These are phyloP conservation scores for Nitzschia sp. DNA, from an alignment of 108 stramenopile species.

Conservation along the genomic window DNA sequence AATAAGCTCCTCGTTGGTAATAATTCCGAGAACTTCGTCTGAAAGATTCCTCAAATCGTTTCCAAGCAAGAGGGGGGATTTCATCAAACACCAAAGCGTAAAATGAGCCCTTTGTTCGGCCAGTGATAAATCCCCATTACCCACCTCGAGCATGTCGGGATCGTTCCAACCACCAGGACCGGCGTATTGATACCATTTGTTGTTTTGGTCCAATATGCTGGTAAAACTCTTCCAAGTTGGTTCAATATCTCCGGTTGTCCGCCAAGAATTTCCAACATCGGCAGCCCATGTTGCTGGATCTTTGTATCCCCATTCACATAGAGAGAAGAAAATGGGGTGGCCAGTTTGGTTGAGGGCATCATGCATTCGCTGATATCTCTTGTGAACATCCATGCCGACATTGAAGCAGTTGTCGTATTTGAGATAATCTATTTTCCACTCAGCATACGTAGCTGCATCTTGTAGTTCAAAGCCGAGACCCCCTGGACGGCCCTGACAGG, in stretches of 20 bases:
- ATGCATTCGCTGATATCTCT: slow-evolving; percentile 37
- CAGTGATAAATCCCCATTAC: slow-evolving; percentile 39
- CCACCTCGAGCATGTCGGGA: slow-evolving; percentile 56
- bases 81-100: slow-evolving; percentile 52
- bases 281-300: slow-evolving; percentile 48
- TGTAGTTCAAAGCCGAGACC: slow-evolving; percentile 42
- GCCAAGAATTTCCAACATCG: slow-evolving; percentile 56
- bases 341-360: slow-evolving; percentile 58
- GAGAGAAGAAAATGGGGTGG: slow-evolving; percentile 54
- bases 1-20: slow-evolving; percentile 34
- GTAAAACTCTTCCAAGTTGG: slow-evolving; percentile 40
- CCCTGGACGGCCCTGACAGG: slow-evolving; percentile 59
- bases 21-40: slow-evolving; percentile 29
- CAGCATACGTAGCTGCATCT: slow-evolving; percentile 53
- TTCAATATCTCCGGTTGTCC: slow-evolving; percentile 53
- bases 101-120: slow-evolving; percentile 54
- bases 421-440: slow-evolving; percentile 58
- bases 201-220: slow-evolving; percentile 23
- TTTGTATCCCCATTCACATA: slow-evolving; percentile 64
- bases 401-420: slow-evolving; percentile 68
- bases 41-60: slow-evolving; percentile 46
- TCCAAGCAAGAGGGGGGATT: slow-evolving; percentile 57
- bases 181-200: slow-evolving; percentile 31
- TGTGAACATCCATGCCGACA: not conserved
- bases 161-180: slow-evolving; percentile 63